phyloP scores from a whole-genome alignment of 2,329 filamentous ascomycete genomes.

The Ophiostoma australiae region DNA sequence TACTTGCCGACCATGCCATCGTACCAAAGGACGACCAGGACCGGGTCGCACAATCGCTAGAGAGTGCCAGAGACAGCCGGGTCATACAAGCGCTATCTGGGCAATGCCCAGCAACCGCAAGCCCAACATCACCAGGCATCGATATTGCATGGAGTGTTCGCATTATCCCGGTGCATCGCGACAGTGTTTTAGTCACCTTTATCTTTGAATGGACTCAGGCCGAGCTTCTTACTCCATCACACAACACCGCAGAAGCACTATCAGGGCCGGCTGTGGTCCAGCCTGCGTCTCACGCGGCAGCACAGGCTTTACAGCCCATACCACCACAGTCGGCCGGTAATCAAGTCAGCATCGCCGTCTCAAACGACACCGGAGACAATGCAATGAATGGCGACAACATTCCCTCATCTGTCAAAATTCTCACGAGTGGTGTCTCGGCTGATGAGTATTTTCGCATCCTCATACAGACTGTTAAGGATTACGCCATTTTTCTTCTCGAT shows the following conservation, averaged over 20 bases:
- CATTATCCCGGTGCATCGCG: background rate
- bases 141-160: background rate
- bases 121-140: too few species aligned
- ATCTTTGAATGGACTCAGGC: background rate
- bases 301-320: background rate
- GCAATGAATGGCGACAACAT: background rate
- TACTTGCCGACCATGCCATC: background rate
- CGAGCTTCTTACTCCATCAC: background rate
- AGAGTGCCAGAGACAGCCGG: background rate
- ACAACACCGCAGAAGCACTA: background rate
- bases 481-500: conserved; percentile 59
- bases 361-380: background rate
- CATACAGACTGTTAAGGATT: conserved; percentile 56
- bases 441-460: conserved; percentile 55
- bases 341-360: background rate
- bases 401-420: background rate
- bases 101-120: background rate
- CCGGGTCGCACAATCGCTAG: background rate
- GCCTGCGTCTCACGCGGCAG: background rate
- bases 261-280: background rate
- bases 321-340: background rate
- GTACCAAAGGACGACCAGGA: background rate
- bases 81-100: background rate
- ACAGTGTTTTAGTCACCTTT: background rate
- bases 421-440: conserved; percentile 14